A percentile compares a stretch with the other conserved stretches of the same genome.
Evolutionary conservation across 768 basidiomycete species (phyloP).

Genomic region (Collybiopsis luxurians): DNA sequence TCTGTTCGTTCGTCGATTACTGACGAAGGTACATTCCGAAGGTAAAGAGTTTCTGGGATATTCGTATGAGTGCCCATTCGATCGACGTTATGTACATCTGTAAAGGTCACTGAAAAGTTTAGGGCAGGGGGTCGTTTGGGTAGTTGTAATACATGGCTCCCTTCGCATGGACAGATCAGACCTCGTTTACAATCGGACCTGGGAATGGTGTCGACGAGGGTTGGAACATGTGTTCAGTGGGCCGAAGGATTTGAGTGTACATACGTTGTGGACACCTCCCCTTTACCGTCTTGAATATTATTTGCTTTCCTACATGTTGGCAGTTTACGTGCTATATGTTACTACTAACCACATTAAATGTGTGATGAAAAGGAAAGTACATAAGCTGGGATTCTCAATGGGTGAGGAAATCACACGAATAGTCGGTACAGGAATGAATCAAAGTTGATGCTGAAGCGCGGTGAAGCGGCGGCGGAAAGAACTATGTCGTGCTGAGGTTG

Average conservation of each 20-base stretch:
- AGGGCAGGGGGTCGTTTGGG: slow-evolving; percentile 69
- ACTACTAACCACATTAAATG: too few relatives aligned
- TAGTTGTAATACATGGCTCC: slow-evolving; percentile 77
- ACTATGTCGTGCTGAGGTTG: slow-evolving; percentile 75
- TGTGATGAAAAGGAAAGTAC: too few relatives aligned
- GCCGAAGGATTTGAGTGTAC: slow-evolving; percentile 83
- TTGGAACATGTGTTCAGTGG: slow-evolving; percentile 77
- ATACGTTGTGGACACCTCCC: too few relatives aligned
- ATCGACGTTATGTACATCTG: slow-evolving; percentile 21
- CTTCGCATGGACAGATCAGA: slow-evolving; percentile 48
- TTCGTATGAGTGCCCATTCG: slow-evolving; percentile 67
- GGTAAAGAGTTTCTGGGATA: slow-evolving; percentile 68
- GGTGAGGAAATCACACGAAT: too few relatives aligned
- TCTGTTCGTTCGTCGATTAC: slow-evolving; percentile 55
- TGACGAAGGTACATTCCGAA: slow-evolving; percentile 48
- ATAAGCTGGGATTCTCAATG: slow-evolving; percentile 18
- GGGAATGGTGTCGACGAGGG: slow-evolving; percentile 70
- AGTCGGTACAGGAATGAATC: too few relatives aligned
- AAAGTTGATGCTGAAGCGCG: too few relatives aligned
- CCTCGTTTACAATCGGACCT: slow-evolving; percentile 63
- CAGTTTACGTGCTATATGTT: too few relatives aligned
- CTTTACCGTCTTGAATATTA: too few relatives aligned
- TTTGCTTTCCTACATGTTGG: too few relatives aligned
- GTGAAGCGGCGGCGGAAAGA: too few relatives aligned
- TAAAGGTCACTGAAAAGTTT: slow-evolving; percentile 45